These are phyloP conservation scores for Metschnikowia bowlesiae DNA, from an alignment of 805 yeast genomes.

Conservation along the genomic window DNA sequence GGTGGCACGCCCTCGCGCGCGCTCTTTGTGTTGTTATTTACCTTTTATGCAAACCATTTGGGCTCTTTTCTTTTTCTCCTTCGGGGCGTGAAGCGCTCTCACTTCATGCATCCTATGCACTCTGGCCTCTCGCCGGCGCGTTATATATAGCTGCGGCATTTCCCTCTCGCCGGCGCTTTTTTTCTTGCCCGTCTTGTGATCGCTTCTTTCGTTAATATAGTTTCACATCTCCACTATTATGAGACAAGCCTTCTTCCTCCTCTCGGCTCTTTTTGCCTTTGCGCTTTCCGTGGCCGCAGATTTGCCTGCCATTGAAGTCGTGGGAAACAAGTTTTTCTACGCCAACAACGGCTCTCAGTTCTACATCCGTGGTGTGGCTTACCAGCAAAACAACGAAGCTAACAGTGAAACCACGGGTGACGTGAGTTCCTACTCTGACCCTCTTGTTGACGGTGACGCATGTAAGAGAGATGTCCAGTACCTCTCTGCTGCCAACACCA, in stretches of 20 bases:
- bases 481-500: constrained; percentile 61
- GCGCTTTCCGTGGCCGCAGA: constrained; percentile 12
- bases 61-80: constrained; percentile 4
- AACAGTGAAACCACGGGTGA: constrained; percentile 27
- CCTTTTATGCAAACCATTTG: background rate
- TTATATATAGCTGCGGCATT: constrained; percentile 1
- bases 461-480: constrained; percentile 86
- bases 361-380: constrained; percentile 73
- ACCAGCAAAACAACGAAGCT: constrained; percentile 64
- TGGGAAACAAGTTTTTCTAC: constrained; percentile 74
- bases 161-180: background rate
- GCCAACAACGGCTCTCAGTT: constrained; percentile 77
- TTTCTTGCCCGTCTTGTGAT: background rate
- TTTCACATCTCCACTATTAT: constrained; percentile 4
- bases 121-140: constrained; percentile 2
- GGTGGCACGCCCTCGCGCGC: background rate
- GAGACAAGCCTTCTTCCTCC: constrained; percentile 10
- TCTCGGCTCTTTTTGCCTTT: constrained; percentile 11
- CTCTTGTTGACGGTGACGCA: constrained; percentile 62
- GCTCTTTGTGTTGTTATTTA: background rate
- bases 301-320: constrained; percentile 50
- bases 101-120: background rate
- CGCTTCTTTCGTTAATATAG: constrained; percentile 1
- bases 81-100: background rate
- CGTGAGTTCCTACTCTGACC: constrained; percentile 51